Evolutionary conservation across 2,329 filamentous ascomycete genomes (phyloP), one percentile per base, ranked within the genome.

Genomic region (Fusarium nygamai): DNA sequence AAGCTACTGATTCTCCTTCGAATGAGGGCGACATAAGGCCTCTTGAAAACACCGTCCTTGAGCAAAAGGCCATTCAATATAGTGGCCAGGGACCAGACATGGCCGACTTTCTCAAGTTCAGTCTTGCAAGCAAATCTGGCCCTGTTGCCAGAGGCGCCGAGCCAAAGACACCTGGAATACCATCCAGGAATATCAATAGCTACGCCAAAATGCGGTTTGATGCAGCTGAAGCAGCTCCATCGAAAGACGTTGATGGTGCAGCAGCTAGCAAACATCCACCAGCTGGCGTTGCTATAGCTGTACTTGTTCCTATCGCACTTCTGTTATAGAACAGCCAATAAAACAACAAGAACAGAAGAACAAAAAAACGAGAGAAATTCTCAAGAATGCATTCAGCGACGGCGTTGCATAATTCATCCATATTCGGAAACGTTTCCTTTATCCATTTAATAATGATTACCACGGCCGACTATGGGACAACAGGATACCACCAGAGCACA

Each of bases 281-380:
- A 38, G 59, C 54, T 17, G 60, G 58, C 20, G 53, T 33, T 22
- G 67, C 36, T 27, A 36, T 76, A 34, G 71, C 51, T 34, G 11
- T 76, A 6, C 58, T 76, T 20, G 27, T 76, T 29, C 67, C 73
- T 11, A 61, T 76, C n/a, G 73, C 57, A 44, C 44, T 76, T 22
- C 38, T 74, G 29, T 31, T 74, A 31, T 75, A 57, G 59, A 36
- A 29, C 44, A 47, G 24, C 22, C 39, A 60, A 31, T 31, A n/a
- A 57, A 51, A 33, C 10, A 27, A n/a, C 16, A 34, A 34, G n/a
- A 27, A 8, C 9, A 38, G 24, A 31, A 61, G 19, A 54, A 41
- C 17, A 38, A 39, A 47, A 24, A 44, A 29, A 9, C n/a, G 29
- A 36, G 16, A 24, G 13, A n/a, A 17, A 6, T 33, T 24, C 5